Conservation (phyloP, 202 grass and related monocot genomes). For the Carex arenaria region DNA sequence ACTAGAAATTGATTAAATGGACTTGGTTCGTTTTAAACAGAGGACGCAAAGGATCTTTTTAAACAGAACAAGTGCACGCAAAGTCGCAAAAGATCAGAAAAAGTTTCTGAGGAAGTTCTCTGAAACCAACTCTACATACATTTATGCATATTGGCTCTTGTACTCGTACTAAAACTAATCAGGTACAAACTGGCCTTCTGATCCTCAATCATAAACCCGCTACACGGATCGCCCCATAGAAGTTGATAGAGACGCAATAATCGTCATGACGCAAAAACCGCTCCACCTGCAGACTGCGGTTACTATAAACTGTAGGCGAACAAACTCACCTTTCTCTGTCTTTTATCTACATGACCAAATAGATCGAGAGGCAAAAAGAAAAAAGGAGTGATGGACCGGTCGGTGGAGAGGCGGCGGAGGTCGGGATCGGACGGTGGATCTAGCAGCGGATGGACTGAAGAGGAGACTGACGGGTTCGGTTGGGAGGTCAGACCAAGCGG, state of each 20-base stretch:
- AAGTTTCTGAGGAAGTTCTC: neutral
- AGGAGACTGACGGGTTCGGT: constrained; percentile 32
- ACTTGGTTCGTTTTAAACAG: neutral
- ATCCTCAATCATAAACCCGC: neutral
- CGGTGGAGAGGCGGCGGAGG: constrained; percentile 42
- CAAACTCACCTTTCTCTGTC: constrained; percentile 16
- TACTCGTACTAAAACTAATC: too few relatives aligned
- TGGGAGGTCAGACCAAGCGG: constrained; percentile 86
- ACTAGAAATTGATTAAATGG: neutral
- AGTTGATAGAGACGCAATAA: neutral
- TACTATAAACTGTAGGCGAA: constrained; percentile 28
- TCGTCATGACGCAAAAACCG: neutral
- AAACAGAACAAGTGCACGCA: constrained; percentile 1
- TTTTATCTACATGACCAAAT: constrained; percentile 14
- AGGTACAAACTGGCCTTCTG: neutral
- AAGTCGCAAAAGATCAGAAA: constrained; percentile 6
- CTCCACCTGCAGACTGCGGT: neutral
- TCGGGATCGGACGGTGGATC: constrained; percentile 85
- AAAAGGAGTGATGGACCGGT: neutral
- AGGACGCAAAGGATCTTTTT: neutral
- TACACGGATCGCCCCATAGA: neutral
- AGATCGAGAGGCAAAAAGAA: neutral
- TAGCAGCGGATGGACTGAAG: constrained; percentile 77
- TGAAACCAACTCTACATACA: neutral
- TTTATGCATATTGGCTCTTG: neutral